These are phyloP conservation scores for Ophiostoma sp. DNA, from an alignment of 2,329 filamentous ascomycete species.

Conservation along the genomic window DNA sequence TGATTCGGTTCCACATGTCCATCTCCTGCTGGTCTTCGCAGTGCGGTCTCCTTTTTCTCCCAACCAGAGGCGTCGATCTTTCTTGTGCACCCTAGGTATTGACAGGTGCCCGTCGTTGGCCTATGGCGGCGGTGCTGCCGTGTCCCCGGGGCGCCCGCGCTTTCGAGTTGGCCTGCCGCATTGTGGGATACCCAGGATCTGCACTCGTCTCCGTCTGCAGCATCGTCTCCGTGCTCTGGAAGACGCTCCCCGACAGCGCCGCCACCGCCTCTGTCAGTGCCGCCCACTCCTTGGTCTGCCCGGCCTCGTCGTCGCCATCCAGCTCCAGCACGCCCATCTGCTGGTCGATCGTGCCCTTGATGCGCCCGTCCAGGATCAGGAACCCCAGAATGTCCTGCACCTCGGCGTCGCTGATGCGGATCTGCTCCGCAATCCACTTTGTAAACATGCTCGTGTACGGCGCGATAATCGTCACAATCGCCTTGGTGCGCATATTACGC, in stretches of 20 bases:
- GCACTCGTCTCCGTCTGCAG: conserved; percentile 5
- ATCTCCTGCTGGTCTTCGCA: too few species aligned
- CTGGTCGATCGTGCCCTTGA: conserved; percentile 85
- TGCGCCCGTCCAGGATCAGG: conserved; percentile 83
- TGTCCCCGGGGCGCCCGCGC: neutral
- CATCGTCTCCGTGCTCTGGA: conserved; percentile 74
- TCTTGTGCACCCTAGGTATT: neutral
- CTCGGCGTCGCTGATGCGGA: conserved; percentile 78
- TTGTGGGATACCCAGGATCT: neutral
- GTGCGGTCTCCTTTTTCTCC: too few species aligned
- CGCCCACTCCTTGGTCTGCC: conserved; percentile 57
- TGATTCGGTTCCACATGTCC: neutral
- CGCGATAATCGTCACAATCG: conserved; percentile 84
- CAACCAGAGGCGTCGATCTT: too few species aligned
- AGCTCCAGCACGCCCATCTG: conserved; percentile 79
- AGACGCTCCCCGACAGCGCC: conserved; percentile 63
- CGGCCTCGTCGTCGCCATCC: conserved; percentile 62
- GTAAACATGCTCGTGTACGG: conserved; percentile 92
- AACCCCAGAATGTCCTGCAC: conserved; percentile 95
- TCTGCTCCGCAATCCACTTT: conserved; percentile 77
- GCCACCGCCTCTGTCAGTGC: conserved; percentile 67
- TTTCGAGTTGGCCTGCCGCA: neutral
- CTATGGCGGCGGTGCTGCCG: too few species aligned
- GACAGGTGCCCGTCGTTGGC: neutral
- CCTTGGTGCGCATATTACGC: conserved; percentile 95